Conservation (phyloP, 2,329 filamentous ascomycete genomes). For the Simplicillium sp. region DNA sequence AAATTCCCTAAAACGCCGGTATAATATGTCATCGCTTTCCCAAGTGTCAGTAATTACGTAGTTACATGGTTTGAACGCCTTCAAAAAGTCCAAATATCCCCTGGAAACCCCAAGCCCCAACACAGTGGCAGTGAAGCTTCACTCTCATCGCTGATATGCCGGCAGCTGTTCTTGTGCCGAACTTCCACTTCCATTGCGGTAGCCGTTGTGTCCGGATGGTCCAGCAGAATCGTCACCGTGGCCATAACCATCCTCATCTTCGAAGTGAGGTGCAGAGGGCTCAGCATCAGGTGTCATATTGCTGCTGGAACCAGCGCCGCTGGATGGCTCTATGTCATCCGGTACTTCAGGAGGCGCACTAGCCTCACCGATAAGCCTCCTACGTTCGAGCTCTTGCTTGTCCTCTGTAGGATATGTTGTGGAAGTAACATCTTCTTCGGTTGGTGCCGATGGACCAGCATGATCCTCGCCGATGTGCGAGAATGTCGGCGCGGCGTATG, state of each 20-base stretch:
- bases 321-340: constrained; percentile 35
- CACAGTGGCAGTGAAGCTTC: no score
- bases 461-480: constrained; percentile 11
- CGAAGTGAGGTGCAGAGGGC: constrained; percentile 50
- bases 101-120: no score
- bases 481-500: constrained; percentile 8
- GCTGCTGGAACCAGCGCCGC: constrained; percentile 18
- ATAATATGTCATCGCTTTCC: no score
- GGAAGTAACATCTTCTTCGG: constrained; percentile 31
- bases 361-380: constrained; percentile 51
- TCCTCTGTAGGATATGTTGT: constrained; percentile 47
- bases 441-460: constrained; percentile 32
- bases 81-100: no score
- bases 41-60: no score
- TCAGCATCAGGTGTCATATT: constrained; percentile 18
- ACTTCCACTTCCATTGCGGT: background rate
- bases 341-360: constrained; percentile 54
- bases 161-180: constrained; percentile 24
- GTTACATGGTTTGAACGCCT: no score
- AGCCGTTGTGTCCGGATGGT: constrained; percentile 10
- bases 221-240: constrained; percentile 15
- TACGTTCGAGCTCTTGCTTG: constrained; percentile 68
- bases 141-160: constrained; percentile 26
- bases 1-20: no score
- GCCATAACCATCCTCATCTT: constrained; percentile 40